Evolutionary conservation across 352 stramenopile genomes (phyloP).

Genomic region (Globisporangium nagaii): DNA sequence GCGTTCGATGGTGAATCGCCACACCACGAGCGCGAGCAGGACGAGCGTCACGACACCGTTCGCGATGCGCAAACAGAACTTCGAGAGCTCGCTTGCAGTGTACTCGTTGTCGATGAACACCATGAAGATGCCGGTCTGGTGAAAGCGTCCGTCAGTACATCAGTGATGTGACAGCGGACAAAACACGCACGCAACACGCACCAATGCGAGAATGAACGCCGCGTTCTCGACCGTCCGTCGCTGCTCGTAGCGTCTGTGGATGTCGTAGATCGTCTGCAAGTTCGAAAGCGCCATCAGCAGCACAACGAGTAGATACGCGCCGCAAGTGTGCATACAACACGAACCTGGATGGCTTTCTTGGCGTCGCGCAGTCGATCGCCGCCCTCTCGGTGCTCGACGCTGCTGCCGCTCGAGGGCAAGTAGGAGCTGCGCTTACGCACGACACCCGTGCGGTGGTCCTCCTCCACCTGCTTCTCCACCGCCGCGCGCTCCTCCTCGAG

Average conservation of each 20-base stretch:
- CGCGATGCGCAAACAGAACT: conserved; percentile 30
- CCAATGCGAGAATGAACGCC: conserved; percentile 50
- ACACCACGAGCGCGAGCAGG: conserved; percentile 45
- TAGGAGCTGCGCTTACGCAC: conserved; percentile 33
- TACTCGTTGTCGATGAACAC: conserved; percentile 73
- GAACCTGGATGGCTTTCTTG: conserved; percentile 48
- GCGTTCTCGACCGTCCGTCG: conserved; percentile 56
- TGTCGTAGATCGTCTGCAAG: conserved; percentile 46
- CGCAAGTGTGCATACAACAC: too few relatives aligned
- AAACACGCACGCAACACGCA: conserved; percentile 12
- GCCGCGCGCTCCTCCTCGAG: conserved; percentile 42
- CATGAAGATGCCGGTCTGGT: conserved; percentile 44
- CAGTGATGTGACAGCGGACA: too few relatives aligned
- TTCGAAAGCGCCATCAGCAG: neutral
- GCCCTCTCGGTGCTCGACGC: conserved; percentile 5
- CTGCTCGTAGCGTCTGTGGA: conserved; percentile 59
- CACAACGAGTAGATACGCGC: too few relatives aligned
- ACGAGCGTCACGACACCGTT: conserved; percentile 41
- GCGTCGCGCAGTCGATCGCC: conserved; percentile 36
- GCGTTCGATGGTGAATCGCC: conserved; percentile 49
- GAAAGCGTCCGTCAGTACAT: too few relatives aligned
- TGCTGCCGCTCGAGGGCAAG: conserved; percentile 20
- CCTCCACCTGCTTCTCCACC: conserved; percentile 42
- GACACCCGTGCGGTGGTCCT: conserved; percentile 18
- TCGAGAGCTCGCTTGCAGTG: conserved; percentile 19